phyloP scores from a whole-genome alignment of 441 rosid genomes.

The Erysimum pusillum region DNA sequence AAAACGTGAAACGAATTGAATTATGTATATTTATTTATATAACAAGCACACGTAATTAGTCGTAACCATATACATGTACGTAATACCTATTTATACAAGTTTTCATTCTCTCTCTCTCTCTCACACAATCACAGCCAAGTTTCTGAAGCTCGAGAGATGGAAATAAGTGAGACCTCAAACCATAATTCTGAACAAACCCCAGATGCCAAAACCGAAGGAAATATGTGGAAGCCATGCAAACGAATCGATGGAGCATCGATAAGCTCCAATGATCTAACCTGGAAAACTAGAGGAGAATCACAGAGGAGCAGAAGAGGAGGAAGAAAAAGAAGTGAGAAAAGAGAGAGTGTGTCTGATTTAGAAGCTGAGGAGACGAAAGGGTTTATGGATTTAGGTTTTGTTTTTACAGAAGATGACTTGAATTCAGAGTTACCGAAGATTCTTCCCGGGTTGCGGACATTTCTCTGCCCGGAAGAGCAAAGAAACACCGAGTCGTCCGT shows the following conservation, averaged over 20 bases:
- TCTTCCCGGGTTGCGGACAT: constrained; percentile 73
- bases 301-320: constrained; percentile 29
- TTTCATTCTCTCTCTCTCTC: neutral
- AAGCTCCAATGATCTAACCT: neutral
- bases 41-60: constrained; percentile 15
- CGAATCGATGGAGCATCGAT: neutral
- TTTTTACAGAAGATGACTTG: constrained; percentile 78
- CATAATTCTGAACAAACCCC: neutral
- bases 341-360: constrained; percentile 40
- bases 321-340: constrained; percentile 37
- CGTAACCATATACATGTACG: constrained; percentile 15
- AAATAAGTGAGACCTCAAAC: constrained; percentile 5
- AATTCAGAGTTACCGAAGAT: constrained; percentile 75
- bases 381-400: constrained; percentile 90
- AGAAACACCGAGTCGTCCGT: constrained; percentile 21
- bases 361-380: constrained; percentile 76
- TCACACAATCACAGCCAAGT: constrained; percentile 8
- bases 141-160: constrained; percentile 17
- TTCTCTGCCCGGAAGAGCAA: constrained; percentile 49
- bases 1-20: constrained; percentile 30
- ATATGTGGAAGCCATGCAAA: neutral
- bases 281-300: constrained; percentile 24
- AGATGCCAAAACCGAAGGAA: constrained; percentile 8
- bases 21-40: neutral
- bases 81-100: constrained; percentile 21